phyloP scores from a whole-genome alignment of 257 asterid genomes.

The Oldenlandia corymbosa region DNA sequence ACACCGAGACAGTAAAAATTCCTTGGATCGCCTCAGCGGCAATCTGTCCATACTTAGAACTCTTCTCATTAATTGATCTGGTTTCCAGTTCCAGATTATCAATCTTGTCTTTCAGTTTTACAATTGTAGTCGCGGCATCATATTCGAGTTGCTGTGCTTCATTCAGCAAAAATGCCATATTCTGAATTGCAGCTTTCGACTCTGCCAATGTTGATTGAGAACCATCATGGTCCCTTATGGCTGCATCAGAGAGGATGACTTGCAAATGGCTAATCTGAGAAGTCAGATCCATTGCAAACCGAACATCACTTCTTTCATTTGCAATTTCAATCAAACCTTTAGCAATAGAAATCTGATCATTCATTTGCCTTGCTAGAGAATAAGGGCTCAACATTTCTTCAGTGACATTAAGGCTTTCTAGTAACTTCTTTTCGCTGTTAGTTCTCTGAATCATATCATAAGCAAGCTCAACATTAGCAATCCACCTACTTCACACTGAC shows the following conservation, averaged over 20 bases:
- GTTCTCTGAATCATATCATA: slow-evolving; percentile 5
- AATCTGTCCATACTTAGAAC: background rate
- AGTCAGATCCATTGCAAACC: background rate
- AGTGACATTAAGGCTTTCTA: background rate
- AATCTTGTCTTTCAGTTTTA: background rate
- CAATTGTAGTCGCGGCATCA: background rate
- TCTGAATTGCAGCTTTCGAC: background rate
- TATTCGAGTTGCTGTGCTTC: slow-evolving; percentile 1
- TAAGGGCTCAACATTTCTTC: slow-evolving; percentile 11
- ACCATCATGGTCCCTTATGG: slow-evolving; percentile 1
- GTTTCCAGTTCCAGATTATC: background rate
- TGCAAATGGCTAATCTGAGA: slow-evolving; percentile 4
- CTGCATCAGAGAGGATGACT: slow-evolving; percentile 7
- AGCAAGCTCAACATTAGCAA: background rate
- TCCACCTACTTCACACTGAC: background rate
- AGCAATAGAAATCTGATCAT: slow-evolving; percentile 8
- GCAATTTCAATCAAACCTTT: slow-evolving; percentile 5
- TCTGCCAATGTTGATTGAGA: background rate
- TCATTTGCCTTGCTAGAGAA: slow-evolving; percentile 2
- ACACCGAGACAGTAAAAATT: slow-evolving; percentile 1
- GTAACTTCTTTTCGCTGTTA: background rate
- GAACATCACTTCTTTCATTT: background rate
- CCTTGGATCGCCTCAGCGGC: slow-evolving; percentile 4
- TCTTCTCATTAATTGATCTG: slow-evolving; percentile 1
- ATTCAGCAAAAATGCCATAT: slow-evolving; percentile 1